phyloP scores from a whole-genome alignment of 192 early-diverging fungal genomes.

The Coemansia nantahalensis region DNA sequence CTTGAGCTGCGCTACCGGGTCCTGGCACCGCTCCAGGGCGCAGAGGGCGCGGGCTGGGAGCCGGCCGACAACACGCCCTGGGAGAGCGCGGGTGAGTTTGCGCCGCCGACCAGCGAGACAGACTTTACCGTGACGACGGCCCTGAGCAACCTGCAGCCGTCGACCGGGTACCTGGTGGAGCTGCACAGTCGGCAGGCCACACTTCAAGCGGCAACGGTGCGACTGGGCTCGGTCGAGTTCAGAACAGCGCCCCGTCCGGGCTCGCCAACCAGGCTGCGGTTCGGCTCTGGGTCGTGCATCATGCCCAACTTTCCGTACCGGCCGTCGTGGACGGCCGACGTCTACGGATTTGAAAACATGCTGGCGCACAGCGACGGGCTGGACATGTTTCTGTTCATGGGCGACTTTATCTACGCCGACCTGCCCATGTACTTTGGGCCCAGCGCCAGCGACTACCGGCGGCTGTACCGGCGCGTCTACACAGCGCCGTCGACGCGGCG shows the following conservation, averaged over 20 bases:
- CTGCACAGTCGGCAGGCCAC: constrained; percentile 33
- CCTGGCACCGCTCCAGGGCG: too few species aligned
- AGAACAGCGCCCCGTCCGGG: constrained; percentile 27
- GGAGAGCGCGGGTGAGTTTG: constrained; percentile 32
- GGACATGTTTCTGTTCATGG: constrained; percentile 51
- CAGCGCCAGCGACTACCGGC: constrained; percentile 38
- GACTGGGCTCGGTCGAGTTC: constrained; percentile 34
- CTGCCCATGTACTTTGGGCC: constrained; percentile 48
- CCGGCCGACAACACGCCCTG: constrained; percentile 15
- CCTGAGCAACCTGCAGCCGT: constrained; percentile 26
- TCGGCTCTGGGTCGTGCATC: constrained; percentile 54
- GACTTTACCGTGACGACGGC: constrained; percentile 28
- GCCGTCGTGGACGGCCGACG: constrained; percentile 19
- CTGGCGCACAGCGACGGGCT: constrained; percentile 36
- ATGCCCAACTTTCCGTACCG: constrained; percentile 54
- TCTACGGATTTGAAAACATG: constrained; percentile 48
- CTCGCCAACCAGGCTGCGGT: constrained; percentile 25
- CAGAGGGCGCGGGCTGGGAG: not conserved
- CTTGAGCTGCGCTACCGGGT: constrained; percentile 38
- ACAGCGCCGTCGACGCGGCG: constrained; percentile 28
- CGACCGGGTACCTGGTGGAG: constrained; percentile 39
- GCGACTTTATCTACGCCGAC: constrained; percentile 58
- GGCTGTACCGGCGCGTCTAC: constrained; percentile 52
- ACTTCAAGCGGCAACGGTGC: constrained; percentile 11
- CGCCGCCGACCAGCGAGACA: constrained; percentile 15